Conservation (phyloP, 805 yeast genomes). For the Yamadazyma nakazawae region DNA sequence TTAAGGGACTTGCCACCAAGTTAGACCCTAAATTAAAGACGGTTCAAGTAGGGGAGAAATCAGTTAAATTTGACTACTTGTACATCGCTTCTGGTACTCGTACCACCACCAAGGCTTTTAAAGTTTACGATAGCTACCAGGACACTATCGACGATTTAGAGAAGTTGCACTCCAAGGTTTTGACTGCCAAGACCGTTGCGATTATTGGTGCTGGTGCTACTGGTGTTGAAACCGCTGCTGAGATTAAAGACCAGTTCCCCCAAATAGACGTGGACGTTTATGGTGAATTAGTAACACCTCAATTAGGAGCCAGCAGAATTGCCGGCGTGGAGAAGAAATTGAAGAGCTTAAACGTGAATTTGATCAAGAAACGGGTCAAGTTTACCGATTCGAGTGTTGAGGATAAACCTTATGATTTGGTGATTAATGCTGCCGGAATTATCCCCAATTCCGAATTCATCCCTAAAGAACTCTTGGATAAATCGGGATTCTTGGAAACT, state of each 20-base stretch:
- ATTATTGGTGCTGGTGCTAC: slow-evolving; percentile 40
- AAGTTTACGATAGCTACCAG: slow-evolving; percentile 19
- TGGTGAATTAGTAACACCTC: slow-evolving; percentile 22
- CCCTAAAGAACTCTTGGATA: slow-evolving; percentile 20
- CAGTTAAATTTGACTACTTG: slow-evolving; percentile 25
- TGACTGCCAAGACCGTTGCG: slow-evolving; percentile 27
- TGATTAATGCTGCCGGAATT: slow-evolving; percentile 23
- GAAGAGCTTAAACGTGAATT: slow-evolving; percentile 18
- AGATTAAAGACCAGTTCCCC: slow-evolving; percentile 23
- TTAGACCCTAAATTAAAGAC: slow-evolving; percentile 24
- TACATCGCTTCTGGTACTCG: slow-evolving; percentile 35
- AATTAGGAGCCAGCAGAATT: slow-evolving; percentile 12
- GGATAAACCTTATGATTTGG: slow-evolving; percentile 28
- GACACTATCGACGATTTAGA: slow-evolving; percentile 15
- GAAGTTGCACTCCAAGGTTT: slow-evolving; percentile 14
- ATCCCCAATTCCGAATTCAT: slow-evolving; percentile 35
- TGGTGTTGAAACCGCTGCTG: slow-evolving; percentile 39
- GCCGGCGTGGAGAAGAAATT: slow-evolving; percentile 17
- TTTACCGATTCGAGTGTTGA: slow-evolving; percentile 12
- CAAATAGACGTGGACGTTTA: slow-evolving; percentile 21
- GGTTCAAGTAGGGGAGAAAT: slow-evolving; percentile 9
- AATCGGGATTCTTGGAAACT: slow-evolving; percentile 26
- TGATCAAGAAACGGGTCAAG: slow-evolving; percentile 17
- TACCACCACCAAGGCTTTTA: slow-evolving; percentile 21
- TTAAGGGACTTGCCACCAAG: slow-evolving; percentile 23